Percentiles rank a stretch among this genome's conserved stretches.
These are phyloP conservation scores for Lactifluus volemus DNA, from an alignment of 768 basidiomycete species.

Conservation along the genomic window DNA sequence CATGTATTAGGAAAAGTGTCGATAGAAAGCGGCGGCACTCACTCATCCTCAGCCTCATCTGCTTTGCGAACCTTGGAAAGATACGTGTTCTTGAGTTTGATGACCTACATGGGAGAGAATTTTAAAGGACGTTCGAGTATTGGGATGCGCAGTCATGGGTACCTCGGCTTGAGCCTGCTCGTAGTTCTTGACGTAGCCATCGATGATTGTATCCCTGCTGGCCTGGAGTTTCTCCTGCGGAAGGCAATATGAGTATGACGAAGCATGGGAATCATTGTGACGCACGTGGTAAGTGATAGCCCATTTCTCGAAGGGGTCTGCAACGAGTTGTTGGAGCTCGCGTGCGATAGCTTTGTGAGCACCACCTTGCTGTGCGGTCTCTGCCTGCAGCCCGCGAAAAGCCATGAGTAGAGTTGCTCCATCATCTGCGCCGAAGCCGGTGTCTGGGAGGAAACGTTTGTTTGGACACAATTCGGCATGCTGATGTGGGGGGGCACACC, in stretches of 20 bases:
- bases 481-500: constrained; percentile 29
- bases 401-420: constrained; percentile 75
- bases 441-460: constrained; percentile 29
- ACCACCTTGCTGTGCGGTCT: constrained; percentile 64
- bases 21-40: constrained; percentile 28
- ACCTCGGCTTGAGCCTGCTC: constrained; percentile 63
- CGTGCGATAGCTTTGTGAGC: constrained; percentile 62
- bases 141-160: constrained; percentile 8
- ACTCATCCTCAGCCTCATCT: constrained; percentile 95
- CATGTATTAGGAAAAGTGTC: neutral
- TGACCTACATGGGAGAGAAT: constrained; percentile 27
- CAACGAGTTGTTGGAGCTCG: constrained; percentile 68
- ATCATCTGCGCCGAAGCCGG: constrained; percentile 71
- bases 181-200: constrained; percentile 44
- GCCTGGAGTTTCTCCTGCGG: constrained; percentile 11
- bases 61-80: constrained; percentile 70
- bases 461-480: neutral
- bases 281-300: constrained; percentile 61
- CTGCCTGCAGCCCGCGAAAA: constrained; percentile 71
- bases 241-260: neutral
- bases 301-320: constrained; percentile 77
- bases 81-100: constrained; percentile 70
- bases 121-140: neutral
- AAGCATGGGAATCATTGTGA: neutral
- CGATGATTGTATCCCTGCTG: constrained; percentile 17